phyloP scores from a whole-genome alignment of 805 yeast species.

The Lachancea cidri region DNA sequence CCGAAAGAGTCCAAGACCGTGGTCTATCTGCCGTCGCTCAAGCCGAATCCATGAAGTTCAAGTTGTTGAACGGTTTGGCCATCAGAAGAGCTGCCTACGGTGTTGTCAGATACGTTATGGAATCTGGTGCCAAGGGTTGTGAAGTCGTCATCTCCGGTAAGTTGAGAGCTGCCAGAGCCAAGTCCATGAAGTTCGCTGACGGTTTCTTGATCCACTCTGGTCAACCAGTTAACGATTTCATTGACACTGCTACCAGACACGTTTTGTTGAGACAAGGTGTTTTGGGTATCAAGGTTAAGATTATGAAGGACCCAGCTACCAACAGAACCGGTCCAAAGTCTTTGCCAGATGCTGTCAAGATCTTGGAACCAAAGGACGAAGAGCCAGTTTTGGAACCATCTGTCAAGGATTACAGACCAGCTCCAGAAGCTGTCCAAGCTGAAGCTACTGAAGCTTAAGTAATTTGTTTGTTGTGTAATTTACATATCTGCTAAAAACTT shows the following conservation, averaged over 20 bases:
- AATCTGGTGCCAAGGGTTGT: slow-evolving; percentile 99
- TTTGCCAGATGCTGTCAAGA: slow-evolving; percentile 91
- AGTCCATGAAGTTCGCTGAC: slow-evolving; percentile 99
- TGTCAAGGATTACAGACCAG: slow-evolving; percentile 66
- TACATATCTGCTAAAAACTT: background rate
- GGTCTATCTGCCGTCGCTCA: slow-evolving; percentile 99
- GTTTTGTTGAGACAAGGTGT: slow-evolving; percentile 99
- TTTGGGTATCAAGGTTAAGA: slow-evolving; percentile 98
- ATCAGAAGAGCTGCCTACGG: slow-evolving; percentile 99
- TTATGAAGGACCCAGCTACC: slow-evolving; percentile 97
- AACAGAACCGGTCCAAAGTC: slow-evolving; percentile 83
- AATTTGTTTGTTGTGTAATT: background rate
- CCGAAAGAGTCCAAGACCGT: slow-evolving; percentile 99
- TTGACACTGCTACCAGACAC: slow-evolving; percentile 99
- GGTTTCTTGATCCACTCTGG: slow-evolving; percentile 99
- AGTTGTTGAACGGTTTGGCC: slow-evolving; percentile 96
- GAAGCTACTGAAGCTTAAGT: slow-evolving; percentile 16
- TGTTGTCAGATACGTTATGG: slow-evolving; percentile 99
- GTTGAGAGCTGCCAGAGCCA: slow-evolving; percentile 99
- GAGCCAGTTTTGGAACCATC: slow-evolving; percentile 72
- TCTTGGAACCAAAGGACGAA: slow-evolving; percentile 93
- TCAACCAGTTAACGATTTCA: slow-evolving; percentile 99
- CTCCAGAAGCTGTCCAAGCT: slow-evolving; percentile 23
- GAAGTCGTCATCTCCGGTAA: slow-evolving; percentile 99
- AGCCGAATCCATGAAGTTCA: slow-evolving; percentile 98